These are phyloP conservation scores for Fusarium nanum DNA, from an alignment of 2,329 filamentous ascomycete species.

Conservation along the genomic window DNA sequence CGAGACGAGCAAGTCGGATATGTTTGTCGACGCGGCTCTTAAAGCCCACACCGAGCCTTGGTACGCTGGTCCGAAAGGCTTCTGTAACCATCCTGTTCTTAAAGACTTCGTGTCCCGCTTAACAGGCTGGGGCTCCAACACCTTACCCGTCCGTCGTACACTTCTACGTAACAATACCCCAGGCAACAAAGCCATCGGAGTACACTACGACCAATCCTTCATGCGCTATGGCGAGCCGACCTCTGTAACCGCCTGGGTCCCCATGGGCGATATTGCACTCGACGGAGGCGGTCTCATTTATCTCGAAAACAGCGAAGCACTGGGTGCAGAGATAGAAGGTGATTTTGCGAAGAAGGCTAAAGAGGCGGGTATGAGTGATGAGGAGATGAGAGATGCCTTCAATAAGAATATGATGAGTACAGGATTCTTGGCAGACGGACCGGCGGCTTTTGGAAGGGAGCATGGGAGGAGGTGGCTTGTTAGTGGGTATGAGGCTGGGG, in stretches of 20 bases:
- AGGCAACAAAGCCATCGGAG: constrained; percentile 67
- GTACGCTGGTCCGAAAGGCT: constrained; percentile 53
- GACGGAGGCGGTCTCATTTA: constrained; percentile 70
- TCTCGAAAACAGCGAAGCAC: constrained; percentile 56
- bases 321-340: constrained; percentile 63
- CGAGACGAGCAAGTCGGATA: constrained; percentile 43
- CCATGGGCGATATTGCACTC: constrained; percentile 65
- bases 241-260: constrained; percentile 68
- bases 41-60: constrained; percentile 64
- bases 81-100: constrained; percentile 65
- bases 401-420: constrained; percentile 71
- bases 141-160: constrained; percentile 56
- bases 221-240: constrained; percentile 66
- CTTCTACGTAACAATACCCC: constrained; percentile 68
- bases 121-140: constrained; percentile 63
- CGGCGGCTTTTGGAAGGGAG: constrained; percentile 52
- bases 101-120: constrained; percentile 62
- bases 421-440: constrained; percentile 64
- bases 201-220: constrained; percentile 72
- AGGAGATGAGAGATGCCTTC: constrained; percentile 64
- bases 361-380: constrained; percentile 62
- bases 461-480: constrained; percentile 53
- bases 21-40: constrained; percentile 57
- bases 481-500: constrained; percentile 55
- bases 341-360: constrained; percentile 62